Evolutionary conservation across 257 asterid species (phyloP).

Genomic region (Gynochthodes officinalis): DNA sequence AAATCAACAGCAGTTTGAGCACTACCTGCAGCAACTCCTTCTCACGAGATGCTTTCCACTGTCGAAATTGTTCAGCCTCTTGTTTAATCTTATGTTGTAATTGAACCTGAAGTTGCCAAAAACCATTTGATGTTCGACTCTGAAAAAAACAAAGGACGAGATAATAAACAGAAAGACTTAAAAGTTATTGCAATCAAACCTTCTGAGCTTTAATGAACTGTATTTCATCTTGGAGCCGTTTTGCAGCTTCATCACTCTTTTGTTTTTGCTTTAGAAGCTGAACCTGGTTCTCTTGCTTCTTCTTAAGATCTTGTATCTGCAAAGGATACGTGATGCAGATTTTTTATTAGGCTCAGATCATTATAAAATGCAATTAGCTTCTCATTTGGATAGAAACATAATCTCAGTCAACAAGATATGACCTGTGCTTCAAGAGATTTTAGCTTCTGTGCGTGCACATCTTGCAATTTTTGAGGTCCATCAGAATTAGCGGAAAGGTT

Average conservation of each 20-base stretch:
- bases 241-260: slow-evolving; percentile 97
- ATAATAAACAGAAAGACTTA: slow-evolving; percentile 4
- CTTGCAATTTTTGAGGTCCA: slow-evolving; percentile 87
- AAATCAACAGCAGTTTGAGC: slow-evolving; percentile 2
- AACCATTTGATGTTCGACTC: slow-evolving; percentile 8
- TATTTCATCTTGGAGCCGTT: slow-evolving; percentile 87
- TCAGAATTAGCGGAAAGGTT: slow-evolving; percentile 87
- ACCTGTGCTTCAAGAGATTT: slow-evolving; percentile 93
- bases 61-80: slow-evolving; percentile 97
- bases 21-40: slow-evolving; percentile 89
- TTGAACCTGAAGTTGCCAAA: slow-evolving; percentile 63
- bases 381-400: neutral
- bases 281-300: slow-evolving; percentile 95
- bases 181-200: slow-evolving; percentile 45
- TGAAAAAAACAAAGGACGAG: neutral
- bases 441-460: slow-evolving; percentile 77
- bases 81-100: slow-evolving; percentile 93
- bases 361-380: slow-evolving; percentile 1
- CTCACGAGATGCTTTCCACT: slow-evolving; percentile 97
- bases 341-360: slow-evolving; percentile 6
- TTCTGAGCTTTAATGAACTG: slow-evolving; percentile 94
- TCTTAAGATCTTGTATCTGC: slow-evolving; percentile 97
- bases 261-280: slow-evolving; percentile 92
- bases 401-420: slow-evolving; percentile 1
- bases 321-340: slow-evolving; percentile 5